These are phyloP conservation scores for Termitomyces sp. DNA, from an alignment of 768 basidiomycete genomes.

Conservation along the genomic window DNA sequence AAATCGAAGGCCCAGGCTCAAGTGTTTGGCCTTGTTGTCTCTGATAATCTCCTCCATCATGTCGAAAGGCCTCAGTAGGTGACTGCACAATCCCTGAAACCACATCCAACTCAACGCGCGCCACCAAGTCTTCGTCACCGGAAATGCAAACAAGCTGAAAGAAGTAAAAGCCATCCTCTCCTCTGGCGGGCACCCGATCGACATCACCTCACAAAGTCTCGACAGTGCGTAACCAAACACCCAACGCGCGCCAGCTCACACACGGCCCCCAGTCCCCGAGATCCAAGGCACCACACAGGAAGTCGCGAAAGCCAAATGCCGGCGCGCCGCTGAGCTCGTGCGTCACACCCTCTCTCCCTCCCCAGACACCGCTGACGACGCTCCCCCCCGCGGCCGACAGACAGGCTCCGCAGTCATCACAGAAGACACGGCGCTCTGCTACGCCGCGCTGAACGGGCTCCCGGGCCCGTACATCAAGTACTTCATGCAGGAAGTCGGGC, in stretches of 20 bases:
- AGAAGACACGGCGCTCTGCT: slow-evolving; percentile 94
- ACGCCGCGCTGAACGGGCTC: slow-evolving; percentile 81
- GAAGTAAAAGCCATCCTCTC: slow-evolving; percentile 85
- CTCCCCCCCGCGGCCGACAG: slow-evolving; percentile 16
- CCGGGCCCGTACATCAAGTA: slow-evolving; percentile 98
- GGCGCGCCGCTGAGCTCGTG: slow-evolving; percentile 77
- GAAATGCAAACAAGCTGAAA: slow-evolving; percentile 87
- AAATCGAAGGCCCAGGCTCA: too few relatives aligned
- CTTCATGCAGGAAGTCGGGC: slow-evolving; percentile 79
- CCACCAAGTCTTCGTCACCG: slow-evolving; percentile 85
- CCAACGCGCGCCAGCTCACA: too few relatives aligned
- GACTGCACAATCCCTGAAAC: neutral
- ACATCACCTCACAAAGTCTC: slow-evolving; percentile 71
- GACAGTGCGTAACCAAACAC: slow-evolving; percentile 79
- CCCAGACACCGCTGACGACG: neutral
- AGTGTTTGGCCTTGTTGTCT: neutral
- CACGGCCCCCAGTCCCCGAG: slow-evolving; percentile 91
- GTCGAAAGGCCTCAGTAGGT: slow-evolving; percentile 17
- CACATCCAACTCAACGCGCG: neutral
- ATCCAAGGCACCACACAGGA: slow-evolving; percentile 91
- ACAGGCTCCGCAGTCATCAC: slow-evolving; percentile 53
- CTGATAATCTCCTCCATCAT: slow-evolving; percentile 3
- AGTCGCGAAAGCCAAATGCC: slow-evolving; percentile 85
- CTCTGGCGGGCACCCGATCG: slow-evolving; percentile 56
- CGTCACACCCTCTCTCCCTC: slow-evolving; percentile 7